A percentile compares a stretch with the other conserved stretches of the same genome.
Conservation (phyloP, 208 protist genomes). For the Leishmania major region DNA sequence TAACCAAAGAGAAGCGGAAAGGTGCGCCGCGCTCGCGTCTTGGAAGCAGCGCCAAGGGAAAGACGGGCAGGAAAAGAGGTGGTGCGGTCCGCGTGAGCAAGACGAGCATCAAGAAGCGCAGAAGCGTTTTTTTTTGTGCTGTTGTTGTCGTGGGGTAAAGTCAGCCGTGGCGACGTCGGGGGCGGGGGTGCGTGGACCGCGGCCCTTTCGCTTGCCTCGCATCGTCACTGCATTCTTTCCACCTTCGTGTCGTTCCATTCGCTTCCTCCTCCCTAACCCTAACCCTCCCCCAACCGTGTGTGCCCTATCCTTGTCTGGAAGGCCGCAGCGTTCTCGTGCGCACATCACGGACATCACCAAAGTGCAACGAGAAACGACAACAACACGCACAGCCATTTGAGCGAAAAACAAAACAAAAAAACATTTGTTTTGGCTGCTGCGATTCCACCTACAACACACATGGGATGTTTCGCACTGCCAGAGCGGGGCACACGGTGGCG, state of each 20-base stretch:
- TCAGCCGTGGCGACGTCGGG: not conserved
- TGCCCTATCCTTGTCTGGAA: not conserved
- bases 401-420: no score
- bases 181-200: not conserved
- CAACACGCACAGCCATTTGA: not conserved
- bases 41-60: not conserved
- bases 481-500: not conserved
- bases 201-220: not conserved
- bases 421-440: not conserved
- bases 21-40: not conserved
- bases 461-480: not conserved
- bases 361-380: not conserved
- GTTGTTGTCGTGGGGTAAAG: not conserved
- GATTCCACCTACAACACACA: not conserved
- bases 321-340: not conserved
- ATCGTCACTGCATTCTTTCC: not conserved
- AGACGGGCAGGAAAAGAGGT: not conserved
- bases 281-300: not conserved
- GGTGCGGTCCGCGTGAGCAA: not conserved
- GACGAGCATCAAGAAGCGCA: not conserved
- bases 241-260: not conserved
- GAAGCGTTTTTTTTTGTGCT: not conserved
- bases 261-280: not conserved
- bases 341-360: not conserved
- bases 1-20: not conserved